A percentile compares a stretch with the other conserved stretches of the same genome.
phyloP scores from a whole-genome alignment of 2,329 filamentous ascomycete genomes.

The Scedosporium aurantiacum region DNA sequence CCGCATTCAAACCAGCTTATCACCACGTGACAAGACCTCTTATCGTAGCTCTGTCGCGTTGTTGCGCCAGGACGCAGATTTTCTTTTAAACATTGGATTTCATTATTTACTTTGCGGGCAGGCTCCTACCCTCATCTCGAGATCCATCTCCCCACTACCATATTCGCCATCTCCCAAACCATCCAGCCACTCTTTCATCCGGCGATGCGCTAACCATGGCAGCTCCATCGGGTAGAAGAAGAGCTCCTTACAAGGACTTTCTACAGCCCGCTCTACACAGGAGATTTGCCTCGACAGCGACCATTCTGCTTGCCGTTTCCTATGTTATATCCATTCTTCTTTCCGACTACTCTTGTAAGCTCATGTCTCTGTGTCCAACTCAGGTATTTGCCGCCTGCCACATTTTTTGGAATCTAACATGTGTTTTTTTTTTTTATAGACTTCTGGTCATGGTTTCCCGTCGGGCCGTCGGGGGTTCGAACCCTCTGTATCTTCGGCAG shows the following conservation, averaged over 20 bases:
- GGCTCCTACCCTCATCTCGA: neutral
- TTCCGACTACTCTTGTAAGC: slow-evolving; percentile 58
- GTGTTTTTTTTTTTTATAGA: slow-evolving; percentile 36
- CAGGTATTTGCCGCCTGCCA: neutral
- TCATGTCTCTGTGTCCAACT: neutral
- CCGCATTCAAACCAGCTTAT: neutral
- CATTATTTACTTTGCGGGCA: slow-evolving; percentile 6
- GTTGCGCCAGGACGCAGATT: slow-evolving; percentile 3
- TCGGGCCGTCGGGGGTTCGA: slow-evolving; percentile 65
- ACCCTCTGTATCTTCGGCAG: slow-evolving; percentile 65
- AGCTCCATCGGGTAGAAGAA: slow-evolving; percentile 1
- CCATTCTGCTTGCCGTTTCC: slow-evolving; percentile 57
- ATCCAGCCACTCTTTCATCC: neutral
- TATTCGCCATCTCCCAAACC: neutral
- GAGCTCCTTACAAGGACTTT: slow-evolving; percentile 70
- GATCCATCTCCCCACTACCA: neutral
- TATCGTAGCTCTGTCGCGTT: slow-evolving; percentile 5
- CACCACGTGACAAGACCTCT: slow-evolving; percentile 7
- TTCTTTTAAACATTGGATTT: neutral
- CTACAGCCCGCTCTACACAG: slow-evolving; percentile 79
- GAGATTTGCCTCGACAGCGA: slow-evolving; percentile 70
- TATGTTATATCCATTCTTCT: slow-evolving; percentile 63
- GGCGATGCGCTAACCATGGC: slow-evolving; percentile 6
- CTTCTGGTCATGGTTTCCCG: slow-evolving; percentile 77
- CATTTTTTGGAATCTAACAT: neutral